phyloP scores from a whole-genome alignment of 768 basidiomycete species.

The Pleurotus ostreatus region DNA sequence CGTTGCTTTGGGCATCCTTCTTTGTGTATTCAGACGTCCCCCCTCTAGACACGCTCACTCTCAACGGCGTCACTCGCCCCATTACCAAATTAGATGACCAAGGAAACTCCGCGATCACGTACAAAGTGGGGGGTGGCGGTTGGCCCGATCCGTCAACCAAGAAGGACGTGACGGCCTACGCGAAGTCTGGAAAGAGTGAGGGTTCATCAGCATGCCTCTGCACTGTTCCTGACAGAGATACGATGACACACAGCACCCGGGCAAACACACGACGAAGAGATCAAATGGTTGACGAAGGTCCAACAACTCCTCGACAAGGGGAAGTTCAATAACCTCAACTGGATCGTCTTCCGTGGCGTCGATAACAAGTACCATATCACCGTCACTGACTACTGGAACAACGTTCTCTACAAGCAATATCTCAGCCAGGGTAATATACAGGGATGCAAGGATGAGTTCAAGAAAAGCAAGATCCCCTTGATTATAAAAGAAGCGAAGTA shows the following conservation, averaged over 20 bases:
- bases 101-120: not conserved
- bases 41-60: not conserved
- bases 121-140: not conserved
- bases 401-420: not conserved
- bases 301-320: not conserved
- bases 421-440: not conserved
- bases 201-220: not conserved
- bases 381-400: not conserved
- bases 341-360: not conserved
- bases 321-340: not conserved
- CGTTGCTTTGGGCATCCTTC: too few relatives aligned
- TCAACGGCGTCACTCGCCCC: not conserved
- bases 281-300: not conserved
- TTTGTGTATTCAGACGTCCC: too few relatives aligned
- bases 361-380: not conserved
- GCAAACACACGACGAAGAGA: not conserved
- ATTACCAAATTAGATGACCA: not conserved
- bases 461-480: not conserved
- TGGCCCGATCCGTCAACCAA: not conserved
- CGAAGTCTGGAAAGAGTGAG: not conserved
- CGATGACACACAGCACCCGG: not conserved
- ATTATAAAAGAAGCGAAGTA: not conserved
- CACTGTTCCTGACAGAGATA: not conserved
- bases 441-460: not conserved
- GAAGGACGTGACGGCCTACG: not conserved